Base-by-base conservation (phyloP, 352 stramenopile species). In the Globisporangium irregulare region DNA sequence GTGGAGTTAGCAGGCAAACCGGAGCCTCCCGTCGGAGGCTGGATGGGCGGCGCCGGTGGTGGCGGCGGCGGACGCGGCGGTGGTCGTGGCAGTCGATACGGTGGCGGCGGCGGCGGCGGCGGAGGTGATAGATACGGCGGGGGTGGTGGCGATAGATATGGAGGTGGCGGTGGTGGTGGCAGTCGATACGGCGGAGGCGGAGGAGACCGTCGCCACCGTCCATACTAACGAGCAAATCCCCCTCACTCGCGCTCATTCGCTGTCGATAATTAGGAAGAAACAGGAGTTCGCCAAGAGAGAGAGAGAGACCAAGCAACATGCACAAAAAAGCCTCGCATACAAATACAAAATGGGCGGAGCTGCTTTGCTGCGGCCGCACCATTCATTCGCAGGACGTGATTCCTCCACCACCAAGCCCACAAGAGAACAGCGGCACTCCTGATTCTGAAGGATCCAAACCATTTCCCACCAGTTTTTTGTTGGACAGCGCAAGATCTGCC, bases 1-100 rank as follows among this genome's bases (percentile, higher is more conserved):
- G 87, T 95, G 54, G 87, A 95, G 75, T 70, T 95, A 0, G 87
- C 87, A 10, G 87, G 87, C 51, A 95, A 95, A 63, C 87, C 87
- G 0, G 86, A 95, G 72, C 87, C 87, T 41, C 87, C 87, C 0
- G 84, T 83, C 15, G 87, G 87, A 18, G 87, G 87, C 3, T 95
- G 87, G 86, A 68, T 79, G 7, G 84, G 82, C 27, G 86, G 86
- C 25, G 76, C 55, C 20, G 66, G 79, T 12, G 75, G 80, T 15
- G 66, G 78, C 54, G 57, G 79, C 50, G 60, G 84, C 7, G 69
- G 84, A 22, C 69, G 78, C 10, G 64, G 80, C 18, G 78, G 80
- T 6, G 75, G 81, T 27, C 68, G 72, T 48, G 64, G 80, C 64
- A 77, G 80, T 55, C 76, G 82, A 38, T 74, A 77, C 22, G 22